A percentile compares a stretch with the other conserved stretches of the same genome.
Conservation (phyloP, 1,284 basidiomycete species). For the Schizophyllum amplum region DNA sequence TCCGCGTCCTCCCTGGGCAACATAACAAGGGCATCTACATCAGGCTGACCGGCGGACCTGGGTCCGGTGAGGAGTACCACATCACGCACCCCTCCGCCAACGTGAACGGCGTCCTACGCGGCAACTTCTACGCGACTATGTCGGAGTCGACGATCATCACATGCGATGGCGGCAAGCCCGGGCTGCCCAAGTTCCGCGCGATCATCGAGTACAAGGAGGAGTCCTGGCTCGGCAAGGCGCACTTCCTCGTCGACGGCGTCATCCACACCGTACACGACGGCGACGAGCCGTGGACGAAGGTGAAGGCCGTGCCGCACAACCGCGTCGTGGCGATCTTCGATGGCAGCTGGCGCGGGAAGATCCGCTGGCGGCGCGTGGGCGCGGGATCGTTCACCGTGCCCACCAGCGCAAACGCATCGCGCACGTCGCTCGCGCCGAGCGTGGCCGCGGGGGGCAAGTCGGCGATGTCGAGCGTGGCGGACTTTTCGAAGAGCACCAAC, state of each 20-base stretch:
- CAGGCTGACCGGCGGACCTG: slow-evolving; percentile 64
- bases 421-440: slow-evolving; percentile 26
- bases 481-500: slow-evolving; percentile 21
- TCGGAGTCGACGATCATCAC: slow-evolving; percentile 78
- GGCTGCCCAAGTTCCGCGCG: slow-evolving; percentile 55
- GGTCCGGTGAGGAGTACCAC: slow-evolving; percentile 78
- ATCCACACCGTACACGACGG: slow-evolving; percentile 74
- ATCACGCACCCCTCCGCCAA: slow-evolving; percentile 86
- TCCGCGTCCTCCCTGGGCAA: slow-evolving; percentile 77
- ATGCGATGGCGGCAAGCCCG: slow-evolving; percentile 60
- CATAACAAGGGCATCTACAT: slow-evolving; percentile 89
- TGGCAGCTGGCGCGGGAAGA: slow-evolving; percentile 80
- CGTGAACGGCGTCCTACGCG: slow-evolving; percentile 89
- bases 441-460: slow-evolving; percentile 9
- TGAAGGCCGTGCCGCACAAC: slow-evolving; percentile 84
- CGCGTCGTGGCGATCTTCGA: slow-evolving; percentile 78
- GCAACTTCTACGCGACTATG: slow-evolving; percentile 86
- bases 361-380: slow-evolving; percentile 75
- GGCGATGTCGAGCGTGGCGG: slow-evolving; percentile 21
- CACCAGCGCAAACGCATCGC: slow-evolving; percentile 34
- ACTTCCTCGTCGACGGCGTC: slow-evolving; percentile 85
- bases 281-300: slow-evolving; percentile 70
- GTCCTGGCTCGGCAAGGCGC: slow-evolving; percentile 90
- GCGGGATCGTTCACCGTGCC: slow-evolving; percentile 34
- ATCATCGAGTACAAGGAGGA: slow-evolving; percentile 97